Evolutionary conservation across 2,329 filamentous ascomycete species (phyloP).

Genomic region (Pseudovirgaria hyperparasitica): DNA sequence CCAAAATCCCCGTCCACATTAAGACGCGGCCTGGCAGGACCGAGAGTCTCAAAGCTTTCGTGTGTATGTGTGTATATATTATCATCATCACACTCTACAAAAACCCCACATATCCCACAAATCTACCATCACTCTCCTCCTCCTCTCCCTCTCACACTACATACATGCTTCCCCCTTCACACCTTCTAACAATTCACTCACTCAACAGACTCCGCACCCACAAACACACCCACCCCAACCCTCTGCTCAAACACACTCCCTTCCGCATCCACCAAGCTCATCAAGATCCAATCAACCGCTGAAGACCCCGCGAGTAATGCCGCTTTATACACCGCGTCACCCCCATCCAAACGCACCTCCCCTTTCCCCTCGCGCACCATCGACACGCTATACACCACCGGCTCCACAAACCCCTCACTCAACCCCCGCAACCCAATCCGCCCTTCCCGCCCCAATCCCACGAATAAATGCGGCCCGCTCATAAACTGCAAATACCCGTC

Average conservation of each 20-base stretch:
- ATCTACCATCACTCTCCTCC: too few species aligned
- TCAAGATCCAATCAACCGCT: slow-evolving; percentile 6
- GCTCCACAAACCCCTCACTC: slow-evolving; percentile 9
- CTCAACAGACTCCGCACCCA: slow-evolving; percentile 6
- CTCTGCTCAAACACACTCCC: slow-evolving; percentile 7
- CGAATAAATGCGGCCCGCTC: slow-evolving; percentile 21
- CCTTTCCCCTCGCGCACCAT: slow-evolving; percentile 7
- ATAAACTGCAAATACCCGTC: slow-evolving; percentile 25
- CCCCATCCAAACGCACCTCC: slow-evolving; percentile 3
- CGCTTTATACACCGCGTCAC: slow-evolving; percentile 6
- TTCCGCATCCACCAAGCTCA: slow-evolving; percentile 6
- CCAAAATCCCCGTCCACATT: too few species aligned
- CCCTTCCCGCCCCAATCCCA: slow-evolving; percentile 11
- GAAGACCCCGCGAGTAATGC: not conserved
- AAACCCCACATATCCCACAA: too few species aligned
- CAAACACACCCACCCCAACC: slow-evolving; percentile 8
- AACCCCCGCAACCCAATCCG: slow-evolving; percentile 12
- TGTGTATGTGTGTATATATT: too few species aligned
- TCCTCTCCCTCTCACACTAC: too few species aligned
- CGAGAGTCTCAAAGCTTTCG: too few species aligned
- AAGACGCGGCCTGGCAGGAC: too few species aligned
- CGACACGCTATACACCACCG: slow-evolving; percentile 6
- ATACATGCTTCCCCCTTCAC: too few species aligned
- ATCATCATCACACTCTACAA: too few species aligned
- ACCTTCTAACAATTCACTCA: too few species aligned